A percentile compares a stretch with the other conserved stretches of the same genome.
phyloP scores from a whole-genome alignment of 345 rosid species.

The Citrus mangshanensis region DNA sequence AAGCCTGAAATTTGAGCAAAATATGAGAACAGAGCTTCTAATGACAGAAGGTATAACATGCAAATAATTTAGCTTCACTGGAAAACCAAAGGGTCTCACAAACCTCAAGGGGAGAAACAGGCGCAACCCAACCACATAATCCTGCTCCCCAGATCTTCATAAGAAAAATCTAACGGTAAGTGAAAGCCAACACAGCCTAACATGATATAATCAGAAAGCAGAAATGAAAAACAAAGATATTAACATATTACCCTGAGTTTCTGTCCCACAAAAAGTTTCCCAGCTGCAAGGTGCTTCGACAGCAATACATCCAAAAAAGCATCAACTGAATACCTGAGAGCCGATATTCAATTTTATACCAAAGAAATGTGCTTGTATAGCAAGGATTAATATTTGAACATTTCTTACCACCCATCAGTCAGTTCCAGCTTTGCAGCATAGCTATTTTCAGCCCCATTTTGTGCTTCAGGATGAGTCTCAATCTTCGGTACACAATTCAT shows the following conservation, averaged over 20 bases:
- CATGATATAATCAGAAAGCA: not conserved
- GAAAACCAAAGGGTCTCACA: slow-evolving; percentile 21
- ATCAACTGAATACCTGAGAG: slow-evolving; percentile 71
- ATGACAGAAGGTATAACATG: slow-evolving; percentile 17
- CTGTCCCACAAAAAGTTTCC: slow-evolving; percentile 84
- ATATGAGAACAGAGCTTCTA: slow-evolving; percentile 7
- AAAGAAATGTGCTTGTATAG: slow-evolving; percentile 3
- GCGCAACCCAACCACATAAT: slow-evolving; percentile 78
- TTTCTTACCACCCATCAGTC: slow-evolving; percentile 91
- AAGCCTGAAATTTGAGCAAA: slow-evolving; percentile 53
- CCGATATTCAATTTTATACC: slow-evolving; percentile 18
- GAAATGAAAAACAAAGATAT: slow-evolving; percentile 17
- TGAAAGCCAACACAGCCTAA: slow-evolving; percentile 4
- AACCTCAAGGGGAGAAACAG: slow-evolving; percentile 93
- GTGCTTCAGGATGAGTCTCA: slow-evolving; percentile 27
- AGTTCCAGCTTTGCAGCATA: slow-evolving; percentile 60
- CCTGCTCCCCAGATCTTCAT: slow-evolving; percentile 84
- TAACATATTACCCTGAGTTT: slow-evolving; percentile 67
- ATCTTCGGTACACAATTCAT: slow-evolving; percentile 26
- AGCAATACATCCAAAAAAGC: slow-evolving; percentile 66
- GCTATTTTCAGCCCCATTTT: slow-evolving; percentile 34
- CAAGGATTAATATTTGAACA: slow-evolving; percentile 12
- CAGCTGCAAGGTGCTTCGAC: slow-evolving; percentile 57
- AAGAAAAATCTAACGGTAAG: slow-evolving; percentile 30
- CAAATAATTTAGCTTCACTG: slow-evolving; percentile 12